Evolutionary conservation across 768 basidiomycete species (phyloP).

Genomic region (Tremella yokohamensis): DNA sequence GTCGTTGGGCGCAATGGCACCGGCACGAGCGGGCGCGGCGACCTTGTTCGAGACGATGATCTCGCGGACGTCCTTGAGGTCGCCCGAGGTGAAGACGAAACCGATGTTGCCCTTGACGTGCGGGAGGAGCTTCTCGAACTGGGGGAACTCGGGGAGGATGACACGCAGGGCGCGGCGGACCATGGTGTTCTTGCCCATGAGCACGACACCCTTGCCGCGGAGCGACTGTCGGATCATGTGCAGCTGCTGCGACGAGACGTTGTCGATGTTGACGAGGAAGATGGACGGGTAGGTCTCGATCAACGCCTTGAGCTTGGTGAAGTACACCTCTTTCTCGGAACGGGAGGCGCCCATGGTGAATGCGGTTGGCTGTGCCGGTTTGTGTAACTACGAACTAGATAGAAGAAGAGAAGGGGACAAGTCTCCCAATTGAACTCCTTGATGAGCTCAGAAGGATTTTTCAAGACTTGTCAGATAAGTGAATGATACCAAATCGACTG

Average conservation of each 20-base stretch:
- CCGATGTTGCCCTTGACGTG: conserved; percentile 97
- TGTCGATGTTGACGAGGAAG: conserved; percentile 99
- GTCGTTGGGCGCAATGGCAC: conserved; percentile 88
- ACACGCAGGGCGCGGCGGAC: conserved; percentile 94
- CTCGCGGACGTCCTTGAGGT: conserved; percentile 92
- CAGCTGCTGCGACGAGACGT: conserved; percentile 99
- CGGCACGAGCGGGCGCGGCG: conserved; percentile 96
- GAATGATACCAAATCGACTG: conserved; percentile 12
- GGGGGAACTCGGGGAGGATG: conserved; percentile 82
- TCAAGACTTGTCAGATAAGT: conserved; percentile 42
- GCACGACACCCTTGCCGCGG: conserved; percentile 90
- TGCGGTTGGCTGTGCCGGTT: conserved; percentile 35
- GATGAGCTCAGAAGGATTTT: conserved; percentile 47
- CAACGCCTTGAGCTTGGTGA: conserved; percentile 88
- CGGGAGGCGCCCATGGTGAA: conserved; percentile 83
- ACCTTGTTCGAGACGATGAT: conserved; percentile 95
- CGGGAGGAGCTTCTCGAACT: conserved; percentile 94
- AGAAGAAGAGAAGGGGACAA: conserved; percentile 16
- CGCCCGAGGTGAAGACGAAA: conserved; percentile 90
- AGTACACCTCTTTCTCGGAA: conserved; percentile 86
- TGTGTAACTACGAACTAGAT: neutral
- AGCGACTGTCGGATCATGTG: conserved; percentile 76
- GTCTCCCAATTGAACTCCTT: conserved; percentile 48
- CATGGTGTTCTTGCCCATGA: conserved; percentile 99
- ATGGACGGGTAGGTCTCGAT: conserved; percentile 87